Percentiles rank a stretch among this genome's conserved stretches.
phyloP scores from a whole-genome alignment of 225 moss, liverwort and hornwort genomes.

The Takakia lepidozioides region DNA sequence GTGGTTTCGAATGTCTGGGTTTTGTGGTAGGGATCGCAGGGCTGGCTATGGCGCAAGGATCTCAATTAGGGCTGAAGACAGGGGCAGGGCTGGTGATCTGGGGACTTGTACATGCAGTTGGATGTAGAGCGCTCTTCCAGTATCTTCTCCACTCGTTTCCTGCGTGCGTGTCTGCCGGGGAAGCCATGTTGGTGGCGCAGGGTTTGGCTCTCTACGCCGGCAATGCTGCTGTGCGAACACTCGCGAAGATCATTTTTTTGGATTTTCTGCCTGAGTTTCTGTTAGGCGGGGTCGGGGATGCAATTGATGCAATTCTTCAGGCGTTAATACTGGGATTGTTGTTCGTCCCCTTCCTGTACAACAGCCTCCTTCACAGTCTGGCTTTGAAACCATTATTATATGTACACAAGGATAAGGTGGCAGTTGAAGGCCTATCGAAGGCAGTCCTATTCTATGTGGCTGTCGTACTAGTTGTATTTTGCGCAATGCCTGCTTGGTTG shows the following conservation, averaged over 20 bases:
- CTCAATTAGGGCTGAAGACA: constrained; percentile 23
- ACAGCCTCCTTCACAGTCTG: constrained; percentile 16
- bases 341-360: constrained; percentile 35
- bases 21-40: constrained; percentile 7
- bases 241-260: constrained; percentile 16
- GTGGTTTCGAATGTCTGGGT: neutral
- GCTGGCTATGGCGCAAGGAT: constrained; percentile 15
- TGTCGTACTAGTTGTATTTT: constrained; percentile 25
- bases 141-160: constrained; percentile 54
- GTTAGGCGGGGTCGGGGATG: constrained; percentile 13
- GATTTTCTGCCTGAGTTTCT: constrained; percentile 11
- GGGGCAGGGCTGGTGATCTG: constrained; percentile 25
- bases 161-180: constrained; percentile 58
- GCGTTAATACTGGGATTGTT: constrained; percentile 48
- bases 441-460: constrained; percentile 30
- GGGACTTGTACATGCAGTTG: constrained; percentile 37
- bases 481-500: constrained; percentile 37
- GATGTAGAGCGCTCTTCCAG: constrained; percentile 46
- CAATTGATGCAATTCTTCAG: constrained; percentile 35
- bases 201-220: constrained; percentile 68
- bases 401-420: constrained; percentile 17
- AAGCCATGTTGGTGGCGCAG: constrained; percentile 82
- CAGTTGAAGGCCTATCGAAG: constrained; percentile 22
- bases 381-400: constrained; percentile 16
- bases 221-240: constrained; percentile 32